Base-by-base conservation (phyloP, 257 asterid genomes). In the Linderniella brevidens region DNA sequence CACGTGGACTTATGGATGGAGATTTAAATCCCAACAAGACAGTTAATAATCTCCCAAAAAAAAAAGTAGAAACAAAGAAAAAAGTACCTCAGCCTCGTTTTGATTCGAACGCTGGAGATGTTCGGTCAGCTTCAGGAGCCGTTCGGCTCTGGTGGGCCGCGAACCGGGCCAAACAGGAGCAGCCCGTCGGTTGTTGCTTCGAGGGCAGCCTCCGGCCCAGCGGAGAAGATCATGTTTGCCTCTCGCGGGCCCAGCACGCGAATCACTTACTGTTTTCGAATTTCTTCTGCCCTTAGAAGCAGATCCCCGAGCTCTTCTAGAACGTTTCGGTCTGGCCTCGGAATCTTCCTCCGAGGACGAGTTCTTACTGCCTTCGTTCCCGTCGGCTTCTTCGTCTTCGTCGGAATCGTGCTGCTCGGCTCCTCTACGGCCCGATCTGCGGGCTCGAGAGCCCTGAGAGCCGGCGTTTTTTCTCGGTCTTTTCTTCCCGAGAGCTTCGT, bases 191-290 rank as follows among this genome's bases (percentile, higher is more conserved):
- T 62, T 67, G 60, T 68, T 69, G 71, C 87, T 84, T 15, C 96
- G 92, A 68, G 73, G 53, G 70, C 98, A 85, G 49, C 92, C 93
- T 68, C 75, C 76, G 62, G 96, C 98, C 98, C 98, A 90, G 9
- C 11, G 48, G 9, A 17, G 4, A 44, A 44, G 19, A 25, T 25
- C 32, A 3, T 25, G 32, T 25, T 25, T 25, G 6, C 32, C 32
- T 25, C 32, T 25, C 32, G 32, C 32, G 32, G 32, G 32, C 32
- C 32, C 32, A 25, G 32, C 32, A 3, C 32, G 32, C 6, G 6
- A 25, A 25, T 25, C 32, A 6, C 32, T 25, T 3, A 6, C 6
- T 25, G 32, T 25, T 25, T 25, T 25, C 32, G 32, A 25, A 25
- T 25, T 25, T 25, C 32, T 25, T 25, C 32, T 25, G 68, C 70